Evolutionary conservation across 75 land plant species (phyloP).

Genomic region (Ceratopteris richardii): DNA sequence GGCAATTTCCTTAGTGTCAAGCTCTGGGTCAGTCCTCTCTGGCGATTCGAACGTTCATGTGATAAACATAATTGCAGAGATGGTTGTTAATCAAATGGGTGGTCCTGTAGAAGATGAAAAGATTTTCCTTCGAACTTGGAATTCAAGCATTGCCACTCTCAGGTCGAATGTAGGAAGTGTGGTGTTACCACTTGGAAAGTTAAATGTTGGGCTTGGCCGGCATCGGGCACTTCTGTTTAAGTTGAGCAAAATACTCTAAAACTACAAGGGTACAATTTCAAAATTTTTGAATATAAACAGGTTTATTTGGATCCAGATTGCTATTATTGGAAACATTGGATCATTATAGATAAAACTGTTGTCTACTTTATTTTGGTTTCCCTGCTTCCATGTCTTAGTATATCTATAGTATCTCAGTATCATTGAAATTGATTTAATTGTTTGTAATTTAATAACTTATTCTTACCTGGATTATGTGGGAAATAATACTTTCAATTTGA

Average conservation of each 20-base stretch:
- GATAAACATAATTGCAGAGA: conserved; percentile 56
- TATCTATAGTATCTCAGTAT: no score
- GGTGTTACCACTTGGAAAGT: conserved; percentile 79
- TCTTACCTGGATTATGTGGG: no score
- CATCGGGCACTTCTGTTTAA: conserved; percentile 93
- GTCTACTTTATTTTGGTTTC: no score
- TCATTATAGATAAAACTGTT: no score
- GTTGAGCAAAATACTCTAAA: conserved; percentile 31
- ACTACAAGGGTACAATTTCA: not conserved
- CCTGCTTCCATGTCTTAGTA: no score
- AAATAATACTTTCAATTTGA: no score
- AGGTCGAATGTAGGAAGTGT: conserved; percentile 47
- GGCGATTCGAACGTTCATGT: conserved; percentile 20
- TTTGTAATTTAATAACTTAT: no score
- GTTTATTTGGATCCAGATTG: no score
- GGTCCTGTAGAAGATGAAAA: conserved; percentile 72
- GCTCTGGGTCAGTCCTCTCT: conserved; percentile 21
- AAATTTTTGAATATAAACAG: no score
- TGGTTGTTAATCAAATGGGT: conserved; percentile 81
- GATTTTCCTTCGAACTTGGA: conserved; percentile 45
- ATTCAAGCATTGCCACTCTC: conserved; percentile 31
- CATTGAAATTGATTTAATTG: no score
- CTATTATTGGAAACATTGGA: no score
- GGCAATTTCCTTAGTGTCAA: conserved; percentile 47
- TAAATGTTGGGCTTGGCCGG: conserved; percentile 78